A percentile compares a stretch with the other conserved stretches of the same genome.
Evolutionary conservation across 2,329 filamentous ascomycete genomes (phyloP).

Genomic region (Colletotrichum tanaceti): DNA sequence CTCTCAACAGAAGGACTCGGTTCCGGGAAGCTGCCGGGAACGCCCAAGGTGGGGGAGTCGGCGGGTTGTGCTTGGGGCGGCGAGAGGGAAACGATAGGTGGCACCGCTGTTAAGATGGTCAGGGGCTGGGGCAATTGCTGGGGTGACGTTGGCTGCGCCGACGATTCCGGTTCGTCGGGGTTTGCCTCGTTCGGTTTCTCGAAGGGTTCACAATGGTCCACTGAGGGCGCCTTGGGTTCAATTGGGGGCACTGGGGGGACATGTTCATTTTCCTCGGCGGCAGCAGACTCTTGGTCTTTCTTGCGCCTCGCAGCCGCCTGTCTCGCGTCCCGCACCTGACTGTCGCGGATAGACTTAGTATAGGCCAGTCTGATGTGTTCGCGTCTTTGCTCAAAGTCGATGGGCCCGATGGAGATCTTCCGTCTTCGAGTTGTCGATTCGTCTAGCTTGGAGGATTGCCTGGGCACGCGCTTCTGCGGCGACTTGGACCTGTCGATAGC

Average conservation of each 20-base stretch:
- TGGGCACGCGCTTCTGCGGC: constrained; percentile 51
- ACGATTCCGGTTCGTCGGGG: constrained; percentile 4
- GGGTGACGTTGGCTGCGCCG: constrained; percentile 22
- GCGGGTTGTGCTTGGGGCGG: constrained; percentile 43
- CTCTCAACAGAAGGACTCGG: constrained; percentile 52
- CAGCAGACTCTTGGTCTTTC: constrained; percentile 61
- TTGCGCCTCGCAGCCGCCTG: constrained; percentile 65
- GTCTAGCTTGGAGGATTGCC: constrained; percentile 49
- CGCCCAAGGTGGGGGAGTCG: constrained; percentile 75
- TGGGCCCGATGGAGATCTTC: constrained; percentile 75
- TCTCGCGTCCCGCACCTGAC: constrained; percentile 69
- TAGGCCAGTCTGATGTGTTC: constrained; percentile 88
- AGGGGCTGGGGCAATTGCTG: constrained; percentile 22
- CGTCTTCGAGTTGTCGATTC: constrained; percentile 57
- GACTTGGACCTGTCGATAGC: constrained; percentile 68
- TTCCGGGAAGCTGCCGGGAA: constrained; percentile 71
- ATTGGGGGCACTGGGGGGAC: constrained; percentile 33
- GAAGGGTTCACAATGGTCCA: constrained; percentile 8
- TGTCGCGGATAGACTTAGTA: constrained; percentile 83
- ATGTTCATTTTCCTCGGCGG: constrained; percentile 51
- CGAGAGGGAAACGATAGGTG: constrained; percentile 20
- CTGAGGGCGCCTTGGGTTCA: background rate
- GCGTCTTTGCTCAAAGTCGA: constrained; percentile 86
- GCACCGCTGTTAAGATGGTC: constrained; percentile 29
- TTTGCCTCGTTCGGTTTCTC: constrained; percentile 19